Base-by-base conservation (phyloP, 2,329 filamentous ascomycete species). In the Ascochyta lentis region DNA sequence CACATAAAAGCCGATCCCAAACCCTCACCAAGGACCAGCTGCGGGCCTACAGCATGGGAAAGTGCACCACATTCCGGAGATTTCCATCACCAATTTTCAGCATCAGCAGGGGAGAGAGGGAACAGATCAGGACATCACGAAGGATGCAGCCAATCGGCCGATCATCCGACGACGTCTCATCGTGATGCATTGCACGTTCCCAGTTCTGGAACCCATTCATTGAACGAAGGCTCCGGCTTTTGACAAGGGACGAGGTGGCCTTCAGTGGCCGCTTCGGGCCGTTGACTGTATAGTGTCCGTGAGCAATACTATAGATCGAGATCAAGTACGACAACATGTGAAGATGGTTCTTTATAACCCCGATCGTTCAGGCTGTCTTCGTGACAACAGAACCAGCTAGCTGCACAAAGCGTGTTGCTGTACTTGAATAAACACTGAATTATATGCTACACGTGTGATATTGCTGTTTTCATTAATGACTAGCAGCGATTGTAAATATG, bases 1-100 rank as follows among this genome's bases (percentile, higher is more conserved):
- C 53, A 51, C 33, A 39, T 29, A 51, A 56, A 51, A 47, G 10
- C 27, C 53, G 53, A 56, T 56, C 53, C 43, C n/a, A n/a, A 23
- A 43, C 19, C 48, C 47, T 16, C 38, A 47, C 42, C 26, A 43
- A 44, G 15, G n/a, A 9, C 19, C 8, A 13, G 22, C 42, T 13
- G 40, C 46, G 41, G 48, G 37, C 27, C 47, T 35, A 19, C 33
- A 39, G 22, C 47, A 56, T 56, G 47, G 15, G 27, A 56, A 51
- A 47, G 42, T 29, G 10, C 26, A 51, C 43, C 24, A 33, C 26
- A 43, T 16, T 56, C 12, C 43, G 53, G 42, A 43, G 26, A 56
- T 51, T 56, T 42, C 42, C 53, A 56, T 56, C 22, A 15, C 4
- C 22, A 24, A 34, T 15, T 16, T 26, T 5, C 37, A 44, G 47